phyloP scores from a whole-genome alignment of 257 asterid species.

The Thymus mandschuricus region DNA sequence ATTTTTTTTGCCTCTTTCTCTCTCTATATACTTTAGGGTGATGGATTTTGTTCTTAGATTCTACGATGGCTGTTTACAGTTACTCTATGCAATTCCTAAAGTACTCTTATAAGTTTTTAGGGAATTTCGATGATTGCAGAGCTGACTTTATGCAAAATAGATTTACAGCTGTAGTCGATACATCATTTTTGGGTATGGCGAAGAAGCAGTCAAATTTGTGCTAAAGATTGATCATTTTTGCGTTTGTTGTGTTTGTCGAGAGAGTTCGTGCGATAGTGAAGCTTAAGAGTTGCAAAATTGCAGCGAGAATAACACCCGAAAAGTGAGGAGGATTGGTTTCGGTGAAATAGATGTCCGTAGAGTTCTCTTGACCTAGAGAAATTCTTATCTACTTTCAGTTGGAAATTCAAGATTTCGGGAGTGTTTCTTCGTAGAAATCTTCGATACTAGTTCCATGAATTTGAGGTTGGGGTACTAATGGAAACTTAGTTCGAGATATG shows the following conservation, averaged over 20 bases:
- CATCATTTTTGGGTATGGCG: constrained; percentile 16
- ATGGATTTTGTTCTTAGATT: background rate
- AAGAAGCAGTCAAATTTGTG: background rate
- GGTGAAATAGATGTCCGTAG: constrained; percentile 2
- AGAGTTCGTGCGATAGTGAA: constrained; percentile 14
- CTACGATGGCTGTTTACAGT: constrained; percentile 8
- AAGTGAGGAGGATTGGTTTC: constrained; percentile 15
- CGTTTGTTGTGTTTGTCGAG: background rate
- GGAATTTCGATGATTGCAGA: constrained; percentile 19
- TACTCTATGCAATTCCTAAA: constrained; percentile 3
- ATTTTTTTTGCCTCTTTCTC: constrained; percentile 3
- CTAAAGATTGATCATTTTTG: constrained; percentile 5
- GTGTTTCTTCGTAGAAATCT: background rate
- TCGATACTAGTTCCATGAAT: background rate
- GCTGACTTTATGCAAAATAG: background rate
- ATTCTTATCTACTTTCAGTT: constrained; percentile 19
- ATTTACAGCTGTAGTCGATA: constrained; percentile 25
- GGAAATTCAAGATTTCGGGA: constrained; percentile 8
- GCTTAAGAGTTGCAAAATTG: background rate
- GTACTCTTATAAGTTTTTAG: constrained; percentile 23
- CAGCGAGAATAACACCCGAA: background rate
- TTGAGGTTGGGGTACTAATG: background rate
- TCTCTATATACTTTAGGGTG: background rate
- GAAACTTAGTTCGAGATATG: background rate
- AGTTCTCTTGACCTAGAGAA: constrained; percentile 12